Evolutionary conservation across 257 asterid genomes (phyloP), one percentile per base, ranked within the genome.

Genomic region (Mitragyna speciosa): DNA sequence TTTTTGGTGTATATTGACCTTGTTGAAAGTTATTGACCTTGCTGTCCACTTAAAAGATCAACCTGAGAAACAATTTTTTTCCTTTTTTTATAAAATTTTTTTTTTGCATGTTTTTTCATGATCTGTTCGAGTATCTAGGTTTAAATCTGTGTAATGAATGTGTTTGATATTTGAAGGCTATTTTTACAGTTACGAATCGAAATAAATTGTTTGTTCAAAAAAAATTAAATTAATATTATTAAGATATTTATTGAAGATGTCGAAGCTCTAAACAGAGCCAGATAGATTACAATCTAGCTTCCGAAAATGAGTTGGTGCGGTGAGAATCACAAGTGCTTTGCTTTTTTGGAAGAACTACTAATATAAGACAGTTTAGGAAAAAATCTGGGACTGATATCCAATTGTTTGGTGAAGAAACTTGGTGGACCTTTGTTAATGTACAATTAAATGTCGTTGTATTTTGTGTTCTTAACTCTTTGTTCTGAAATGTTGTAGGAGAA

Each of bases 401-500:
- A 48, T 41, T 70, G 48, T n/a, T 3, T 58, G 49, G 58, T 51
- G 12, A 19, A 54, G 45, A 78, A 56, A 61, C 43, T 12, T 36
- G 33, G 12, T n/a, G 22, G 39, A 49, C 45, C n/a, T n/a, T n/a
- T 7, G 28, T 26, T 70, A 52, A 17, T 69, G 17, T 52, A 7
- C 28, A 24, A 39, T 16, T 24, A 31, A 47, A 10, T n/a, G n/a
- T 69, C 41, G 4, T 0, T 70, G 0, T 22, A 8, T 73, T 41
- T 4, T 15, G 63, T 59, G 33, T 68, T 73, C 83, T 83, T 26
- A 79, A 47, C 1, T 75, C 45, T 51, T 52, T 73, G 30, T 77
- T 47, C 73, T 72, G 28, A 43, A 78, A 76, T 78, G 64, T 83
- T 86, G 88, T 87, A 93, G 98, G 98, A 93, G 87, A 92, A 93